Base-by-base conservation (phyloP, 306 rosid genomes). In the Psophocarpus tetragonolobus region DNA sequence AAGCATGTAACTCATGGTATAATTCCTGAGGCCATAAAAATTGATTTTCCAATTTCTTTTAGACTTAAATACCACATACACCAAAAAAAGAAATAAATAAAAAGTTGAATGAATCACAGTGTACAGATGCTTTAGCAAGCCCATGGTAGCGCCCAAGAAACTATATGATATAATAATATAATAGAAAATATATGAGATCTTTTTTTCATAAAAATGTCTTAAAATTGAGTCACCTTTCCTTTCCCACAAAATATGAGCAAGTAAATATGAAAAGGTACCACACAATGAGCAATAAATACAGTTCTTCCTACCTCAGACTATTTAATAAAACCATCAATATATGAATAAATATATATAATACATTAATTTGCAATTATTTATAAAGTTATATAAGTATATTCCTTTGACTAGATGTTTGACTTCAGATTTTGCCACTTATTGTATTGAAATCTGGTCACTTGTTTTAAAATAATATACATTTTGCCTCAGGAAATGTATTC, bases 1-100 rank as follows among this genome's bases (percentile, higher is more conserved):
- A 75, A 32, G 89, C 90, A 84, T 90, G 91, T 41, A 87, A 76
- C 62, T 92, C 97, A 8, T 92, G 94, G 86, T 92, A 92, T 80
- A 92, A 86, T 83, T 92, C 97, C 97, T 92, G 87, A 53, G 32
- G 64, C 58, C 83, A 81, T 23, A 62, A 79, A 70, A 73, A 60
- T 14, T 27, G 10, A 47, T 54, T 56, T 76, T 29, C 23, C 75
- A 48, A 58, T 21, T 48, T 72, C 75, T 75, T 65, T 76, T 45
- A 65, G 64, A 58, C 18, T 54, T 23, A 38, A 74, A 76, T n/a
- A 29, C 21, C 71, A 56, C 66, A 47, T 3, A 33, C 26, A 63
- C 32, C 5, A 41, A 5, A 24, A 44, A 3, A 47, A 21, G 0
- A 56, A 57, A 12, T 12, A 6, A 39, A 36, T 13, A 44, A 8